phyloP scores from a whole-genome alignment of 2,329 filamentous ascomycete genomes.

The Epichloe elymi region DNA sequence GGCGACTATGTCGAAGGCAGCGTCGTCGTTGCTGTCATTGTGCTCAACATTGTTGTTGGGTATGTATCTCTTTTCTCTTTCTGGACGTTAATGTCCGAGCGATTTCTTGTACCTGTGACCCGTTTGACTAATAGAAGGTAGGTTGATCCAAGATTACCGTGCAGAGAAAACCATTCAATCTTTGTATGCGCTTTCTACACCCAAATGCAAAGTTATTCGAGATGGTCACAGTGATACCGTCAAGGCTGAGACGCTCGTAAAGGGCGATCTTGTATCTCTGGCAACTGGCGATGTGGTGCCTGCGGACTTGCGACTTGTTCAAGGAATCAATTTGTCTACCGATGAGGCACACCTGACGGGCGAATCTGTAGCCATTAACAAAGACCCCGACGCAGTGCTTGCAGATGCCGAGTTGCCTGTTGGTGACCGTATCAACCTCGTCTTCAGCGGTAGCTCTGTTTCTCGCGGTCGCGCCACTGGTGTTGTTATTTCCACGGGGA shows the following conservation, averaged over 20 bases:
- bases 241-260: slow-evolving; percentile 45
- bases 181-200: slow-evolving; percentile 43
- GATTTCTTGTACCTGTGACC: background rate
- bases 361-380: slow-evolving; percentile 57
- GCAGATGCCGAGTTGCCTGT: slow-evolving; percentile 42
- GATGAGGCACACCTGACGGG: slow-evolving; percentile 66
- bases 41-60: slow-evolving; percentile 56
- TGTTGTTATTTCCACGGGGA: slow-evolving; percentile 56
- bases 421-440: slow-evolving; percentile 58
- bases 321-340: slow-evolving; percentile 60
- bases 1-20: slow-evolving; percentile 50
- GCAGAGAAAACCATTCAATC: slow-evolving; percentile 50
- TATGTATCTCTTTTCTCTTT: slow-evolving; percentile 21
- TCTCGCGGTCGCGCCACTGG: slow-evolving; percentile 57
- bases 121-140: slow-evolving; percentile 10
- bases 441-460: slow-evolving; percentile 59
- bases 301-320: slow-evolving; percentile 51
- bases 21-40: slow-evolving; percentile 50
- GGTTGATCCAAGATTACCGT: slow-evolving; percentile 46
- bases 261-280: slow-evolving; percentile 51
- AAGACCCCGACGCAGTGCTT: slow-evolving; percentile 45
- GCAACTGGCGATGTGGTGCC: slow-evolving; percentile 56
- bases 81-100: background rate
- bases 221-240: slow-evolving; percentile 36
- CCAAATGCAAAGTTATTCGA: slow-evolving; percentile 46